These are phyloP conservation scores for Acanthamoeba rhysodes DNA, from an alignment of 208 protist species.

Conservation along the genomic window DNA sequence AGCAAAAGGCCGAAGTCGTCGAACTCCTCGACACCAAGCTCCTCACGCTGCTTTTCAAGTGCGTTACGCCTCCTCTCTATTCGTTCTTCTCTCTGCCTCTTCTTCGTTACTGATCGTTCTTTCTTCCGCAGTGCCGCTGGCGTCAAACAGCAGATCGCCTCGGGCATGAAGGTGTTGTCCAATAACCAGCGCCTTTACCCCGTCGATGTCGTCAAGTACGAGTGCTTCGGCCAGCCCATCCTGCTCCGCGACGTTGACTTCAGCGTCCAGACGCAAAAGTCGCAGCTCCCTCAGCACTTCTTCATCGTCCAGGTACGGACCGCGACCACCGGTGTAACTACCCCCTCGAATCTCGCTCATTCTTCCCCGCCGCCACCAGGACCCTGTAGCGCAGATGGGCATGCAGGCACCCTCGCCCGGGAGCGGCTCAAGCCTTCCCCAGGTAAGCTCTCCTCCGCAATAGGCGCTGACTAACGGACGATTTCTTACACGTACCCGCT, in stretches of 20 bases:
- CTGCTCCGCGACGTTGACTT: slow-evolving; percentile 49
- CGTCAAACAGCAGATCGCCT: slow-evolving; percentile 23
- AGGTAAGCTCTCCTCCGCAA: neutral
- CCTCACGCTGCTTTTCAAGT: slow-evolving; percentile 38
- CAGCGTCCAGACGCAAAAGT: slow-evolving; percentile 32
- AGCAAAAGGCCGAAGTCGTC: slow-evolving; percentile 34
- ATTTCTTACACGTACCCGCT: neutral
- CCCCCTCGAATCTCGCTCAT: no score
- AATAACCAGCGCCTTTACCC: slow-evolving; percentile 36
- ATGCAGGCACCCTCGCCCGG: neutral
- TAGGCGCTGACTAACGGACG: neutral
- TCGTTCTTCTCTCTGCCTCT: neutral
- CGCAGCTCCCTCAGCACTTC: slow-evolving; percentile 11
- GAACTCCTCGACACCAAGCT: slow-evolving; percentile 57
- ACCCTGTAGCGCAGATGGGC: neutral
- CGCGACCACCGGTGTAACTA: neutral
- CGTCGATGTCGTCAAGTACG: slow-evolving; percentile 5
- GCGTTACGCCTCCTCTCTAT: neutral
- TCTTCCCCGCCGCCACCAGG: neutral
- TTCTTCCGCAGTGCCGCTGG: slow-evolving; percentile 4
- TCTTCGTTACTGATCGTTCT: neutral
- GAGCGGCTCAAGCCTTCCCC: neutral
- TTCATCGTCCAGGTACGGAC: neutral
- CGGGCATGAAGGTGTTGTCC: neutral
- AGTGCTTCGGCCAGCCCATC: slow-evolving; percentile 55